Percentiles rank a stretch among this genome's conserved stretches.
These are phyloP conservation scores for Salvia hispanica DNA, from an alignment of 257 asterid genomes.

Conservation along the genomic window DNA sequence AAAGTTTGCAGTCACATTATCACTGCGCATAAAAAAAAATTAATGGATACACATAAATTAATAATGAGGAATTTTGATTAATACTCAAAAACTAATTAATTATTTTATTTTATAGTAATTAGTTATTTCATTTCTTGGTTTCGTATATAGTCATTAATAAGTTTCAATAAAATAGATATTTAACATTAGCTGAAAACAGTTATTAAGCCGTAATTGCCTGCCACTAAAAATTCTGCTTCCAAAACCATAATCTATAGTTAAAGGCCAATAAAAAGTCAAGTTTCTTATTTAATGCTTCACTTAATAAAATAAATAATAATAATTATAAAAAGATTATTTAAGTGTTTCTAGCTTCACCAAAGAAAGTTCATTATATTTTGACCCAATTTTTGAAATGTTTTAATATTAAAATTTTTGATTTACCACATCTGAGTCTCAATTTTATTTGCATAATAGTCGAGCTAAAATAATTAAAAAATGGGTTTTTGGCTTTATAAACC, in stretches of 20 bases:
- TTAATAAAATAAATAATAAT: not conserved
- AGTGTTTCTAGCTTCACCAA: no score
- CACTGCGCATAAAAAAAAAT: no score
- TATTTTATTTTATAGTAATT: not conserved
- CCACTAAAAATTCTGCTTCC: constrained; percentile 38
- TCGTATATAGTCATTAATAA: not conserved
- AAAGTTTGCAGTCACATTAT: not conserved
- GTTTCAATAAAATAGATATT: not conserved
- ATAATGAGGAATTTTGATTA: no score
- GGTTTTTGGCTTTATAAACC: no score
- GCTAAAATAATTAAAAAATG: no score
- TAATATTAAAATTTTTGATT: no score
- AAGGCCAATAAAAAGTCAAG: not conserved
- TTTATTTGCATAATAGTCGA: no score
- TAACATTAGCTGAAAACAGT: constrained; percentile 3
- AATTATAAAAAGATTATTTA: no score
- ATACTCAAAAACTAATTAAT: not conserved
- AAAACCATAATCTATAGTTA: constrained; percentile 2
- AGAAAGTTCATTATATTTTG: no score
- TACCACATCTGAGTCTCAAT: no score
- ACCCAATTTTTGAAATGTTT: no score
- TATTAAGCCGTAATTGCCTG: constrained; percentile 32
- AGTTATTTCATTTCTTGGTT: not conserved
- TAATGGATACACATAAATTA: no score
- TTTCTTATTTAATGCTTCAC: constrained; percentile 1